phyloP scores from a whole-genome alignment of 1,284 basidiomycete genomes.

The Naganishia albida region DNA sequence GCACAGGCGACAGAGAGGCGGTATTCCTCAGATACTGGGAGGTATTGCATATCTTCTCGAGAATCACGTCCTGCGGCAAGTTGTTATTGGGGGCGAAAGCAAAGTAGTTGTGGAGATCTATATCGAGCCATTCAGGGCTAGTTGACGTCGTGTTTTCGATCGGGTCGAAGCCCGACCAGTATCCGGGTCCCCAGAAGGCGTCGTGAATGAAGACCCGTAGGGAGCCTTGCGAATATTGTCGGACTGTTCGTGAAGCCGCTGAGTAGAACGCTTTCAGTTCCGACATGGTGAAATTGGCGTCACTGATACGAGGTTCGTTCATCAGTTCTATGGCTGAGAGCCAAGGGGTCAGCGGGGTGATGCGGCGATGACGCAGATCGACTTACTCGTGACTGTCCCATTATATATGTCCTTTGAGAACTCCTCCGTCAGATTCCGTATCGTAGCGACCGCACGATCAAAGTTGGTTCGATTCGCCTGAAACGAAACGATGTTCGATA shows the following conservation, averaged over 20 bases:
- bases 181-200: constrained; percentile 45
- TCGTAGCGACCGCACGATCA: constrained; percentile 41
- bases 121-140: constrained; percentile 35
- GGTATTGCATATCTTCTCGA: constrained; percentile 46
- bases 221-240: neutral
- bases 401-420: constrained; percentile 40
- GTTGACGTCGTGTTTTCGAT: constrained; percentile 24
- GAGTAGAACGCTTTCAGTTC: constrained; percentile 38
- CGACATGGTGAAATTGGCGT: constrained; percentile 43
- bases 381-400: constrained; percentile 42
- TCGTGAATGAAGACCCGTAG: constrained; percentile 44
- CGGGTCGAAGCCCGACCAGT: constrained; percentile 45
- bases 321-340: constrained; percentile 56
- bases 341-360: neutral
- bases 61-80: constrained; percentile 41
- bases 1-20: constrained; percentile 32
- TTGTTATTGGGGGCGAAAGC: constrained; percentile 45
- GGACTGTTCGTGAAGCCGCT: constrained; percentile 38
- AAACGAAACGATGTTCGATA: constrained; percentile 40
- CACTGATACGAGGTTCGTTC: constrained; percentile 45
- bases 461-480: constrained; percentile 42
- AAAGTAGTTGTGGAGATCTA: constrained; percentile 50
- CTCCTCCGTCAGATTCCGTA: constrained; percentile 55
- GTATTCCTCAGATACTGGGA: constrained; percentile 34
- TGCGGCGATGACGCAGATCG: neutral